Evolutionary conservation across 331 rosid species (phyloP).

Genomic region (Ulmus americana): DNA sequence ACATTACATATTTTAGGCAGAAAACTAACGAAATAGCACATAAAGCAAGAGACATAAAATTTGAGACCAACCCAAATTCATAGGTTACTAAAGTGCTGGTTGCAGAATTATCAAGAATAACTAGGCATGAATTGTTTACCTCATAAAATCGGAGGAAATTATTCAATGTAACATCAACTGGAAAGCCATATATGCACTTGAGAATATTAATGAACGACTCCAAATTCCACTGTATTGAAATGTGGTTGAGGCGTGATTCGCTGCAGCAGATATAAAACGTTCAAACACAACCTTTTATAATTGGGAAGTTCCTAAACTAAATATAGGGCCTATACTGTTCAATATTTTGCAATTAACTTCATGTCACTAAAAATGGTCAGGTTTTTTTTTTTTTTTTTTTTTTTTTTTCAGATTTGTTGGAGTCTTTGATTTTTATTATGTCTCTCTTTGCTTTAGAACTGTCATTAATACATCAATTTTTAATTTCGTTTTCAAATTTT

Average conservation of each 20-base stretch:
- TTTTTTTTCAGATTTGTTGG: background rate
- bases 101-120: background rate
- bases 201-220: constrained; percentile 45
- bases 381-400: too few relatives aligned
- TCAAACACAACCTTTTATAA: background rate
- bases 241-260: constrained; percentile 46
- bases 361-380: too few relatives aligned
- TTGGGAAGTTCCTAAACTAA: background rate
- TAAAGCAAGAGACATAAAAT: background rate
- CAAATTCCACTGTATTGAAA: constrained; percentile 48
- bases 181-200: constrained; percentile 43
- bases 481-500: background rate
- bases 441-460: background rate
- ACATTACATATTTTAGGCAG: background rate
- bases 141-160: constrained; percentile 56
- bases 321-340: too few relatives aligned
- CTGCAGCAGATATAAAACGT: constrained; percentile 25
- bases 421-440: background rate
- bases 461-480: background rate
- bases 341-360: too few relatives aligned
- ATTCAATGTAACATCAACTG: constrained; percentile 36
- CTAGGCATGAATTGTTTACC: constrained; percentile 32
- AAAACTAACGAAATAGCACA: background rate
- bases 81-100: background rate
- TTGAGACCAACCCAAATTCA: background rate